phyloP scores from a whole-genome alignment of 148 eudicot genomes.

The Amaranthus palmeri region DNA sequence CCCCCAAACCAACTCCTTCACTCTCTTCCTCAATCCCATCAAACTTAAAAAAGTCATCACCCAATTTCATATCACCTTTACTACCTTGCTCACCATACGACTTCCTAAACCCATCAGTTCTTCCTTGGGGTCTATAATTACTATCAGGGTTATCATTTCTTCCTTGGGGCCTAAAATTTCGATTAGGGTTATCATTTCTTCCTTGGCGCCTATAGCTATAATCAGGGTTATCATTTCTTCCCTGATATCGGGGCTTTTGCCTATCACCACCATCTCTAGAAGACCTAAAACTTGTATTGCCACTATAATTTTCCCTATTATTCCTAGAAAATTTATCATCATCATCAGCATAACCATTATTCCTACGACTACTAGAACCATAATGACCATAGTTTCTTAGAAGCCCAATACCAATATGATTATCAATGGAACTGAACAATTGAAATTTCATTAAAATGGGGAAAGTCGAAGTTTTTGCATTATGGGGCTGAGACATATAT shows the following conservation, averaged over 20 bases:
- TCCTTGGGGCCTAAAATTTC: too few species aligned
- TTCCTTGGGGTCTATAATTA: slow-evolving; percentile 18
- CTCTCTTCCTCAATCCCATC: slow-evolving; percentile 13
- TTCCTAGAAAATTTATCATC: slow-evolving; percentile 12
- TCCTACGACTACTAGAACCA: slow-evolving; percentile 17
- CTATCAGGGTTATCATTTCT: not conserved
- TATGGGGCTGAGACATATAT: slow-evolving; percentile 6
- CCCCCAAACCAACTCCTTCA: slow-evolving; percentile 19
- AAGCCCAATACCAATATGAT: slow-evolving; percentile 7
- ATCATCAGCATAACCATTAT: slow-evolving; percentile 26
- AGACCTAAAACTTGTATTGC: too few species aligned
- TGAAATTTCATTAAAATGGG: slow-evolving; percentile 23
- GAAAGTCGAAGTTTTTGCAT: slow-evolving; percentile 6
- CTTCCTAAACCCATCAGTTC: slow-evolving; percentile 29
- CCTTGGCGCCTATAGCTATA: too few species aligned
- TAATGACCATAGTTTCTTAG: slow-evolving; percentile 11
- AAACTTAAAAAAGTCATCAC: slow-evolving; percentile 19
- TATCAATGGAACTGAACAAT: slow-evolving; percentile 24
- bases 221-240: slow-evolving; percentile 5
- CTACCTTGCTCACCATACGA: slow-evolving; percentile 19
- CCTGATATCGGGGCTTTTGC: slow-evolving; percentile 24
- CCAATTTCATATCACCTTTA: slow-evolving; percentile 15
- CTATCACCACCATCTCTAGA: slow-evolving; percentile 11
- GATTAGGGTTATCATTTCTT: too few species aligned
- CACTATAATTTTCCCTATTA: slow-evolving; percentile 12